These are phyloP conservation scores for Nitzschia palea DNA, from an alignment of 108 stramenopile genomes.

Conservation along the genomic window DNA sequence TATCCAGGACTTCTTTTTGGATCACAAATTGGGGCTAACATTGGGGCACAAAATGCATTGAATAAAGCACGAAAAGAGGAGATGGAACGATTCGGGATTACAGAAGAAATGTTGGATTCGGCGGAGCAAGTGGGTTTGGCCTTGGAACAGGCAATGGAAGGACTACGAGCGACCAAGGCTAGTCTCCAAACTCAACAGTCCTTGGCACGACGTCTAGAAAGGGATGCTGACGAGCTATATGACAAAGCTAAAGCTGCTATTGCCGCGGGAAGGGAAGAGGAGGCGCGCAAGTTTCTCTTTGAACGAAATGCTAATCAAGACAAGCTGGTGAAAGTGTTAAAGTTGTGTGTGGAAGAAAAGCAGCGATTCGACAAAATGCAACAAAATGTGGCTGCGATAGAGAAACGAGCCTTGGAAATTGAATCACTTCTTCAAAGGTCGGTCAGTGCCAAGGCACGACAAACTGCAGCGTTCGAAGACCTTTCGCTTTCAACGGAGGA, in stretches of 20 bases:
- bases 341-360: slow-evolving; percentile 60
- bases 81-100: slow-evolving; percentile 72
- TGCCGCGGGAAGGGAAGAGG: slow-evolving; percentile 54
- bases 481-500: slow-evolving; percentile 64
- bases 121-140: slow-evolving; percentile 67
- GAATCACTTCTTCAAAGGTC: slow-evolving; percentile 65
- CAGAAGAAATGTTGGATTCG: slow-evolving; percentile 74
- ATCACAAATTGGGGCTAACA: slow-evolving; percentile 64
- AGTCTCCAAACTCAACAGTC: slow-evolving; percentile 69
- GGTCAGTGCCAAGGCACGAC: slow-evolving; percentile 62
- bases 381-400: slow-evolving; percentile 63
- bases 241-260: slow-evolving; percentile 72
- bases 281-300: slow-evolving; percentile 60
- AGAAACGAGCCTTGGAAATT: slow-evolving; percentile 71
- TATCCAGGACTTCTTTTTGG: slow-evolving; percentile 77
- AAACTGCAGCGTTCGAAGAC: slow-evolving; percentile 26
- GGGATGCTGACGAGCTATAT: slow-evolving; percentile 52
- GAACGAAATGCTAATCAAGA: slow-evolving; percentile 58
- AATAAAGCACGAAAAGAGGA: slow-evolving; percentile 72
- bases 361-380: slow-evolving; percentile 64
- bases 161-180: slow-evolving; percentile 57
- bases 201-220: slow-evolving; percentile 59
- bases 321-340: slow-evolving; percentile 62
- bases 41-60: slow-evolving; percentile 52
- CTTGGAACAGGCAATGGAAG: slow-evolving; percentile 61